These are phyloP conservation scores for Lactuca saligna DNA, from an alignment of 129 eudicot species.

Conservation along the genomic window DNA sequence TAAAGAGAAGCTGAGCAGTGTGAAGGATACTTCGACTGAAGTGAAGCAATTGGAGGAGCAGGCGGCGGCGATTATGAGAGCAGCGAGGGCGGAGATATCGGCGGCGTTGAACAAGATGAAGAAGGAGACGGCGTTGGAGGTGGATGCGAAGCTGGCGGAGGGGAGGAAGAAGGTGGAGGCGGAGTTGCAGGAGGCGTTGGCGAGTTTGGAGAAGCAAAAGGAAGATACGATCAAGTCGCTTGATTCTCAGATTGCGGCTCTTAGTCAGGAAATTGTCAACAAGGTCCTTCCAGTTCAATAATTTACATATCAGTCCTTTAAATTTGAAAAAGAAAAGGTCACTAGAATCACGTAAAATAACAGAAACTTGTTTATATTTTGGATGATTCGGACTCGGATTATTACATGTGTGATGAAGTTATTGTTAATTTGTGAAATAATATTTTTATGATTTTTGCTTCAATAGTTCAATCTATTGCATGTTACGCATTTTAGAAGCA, in stretches of 20 bases:
- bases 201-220: slow-evolving; percentile 70
- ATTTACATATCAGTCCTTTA: slow-evolving; percentile 18
- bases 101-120: slow-evolving; percentile 86
- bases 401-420: slow-evolving; percentile 19
- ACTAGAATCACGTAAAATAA: neutral
- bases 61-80: slow-evolving; percentile 88
- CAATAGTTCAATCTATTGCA: neutral
- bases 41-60: slow-evolving; percentile 86
- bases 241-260: slow-evolving; percentile 80
- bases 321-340: neutral
- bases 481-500: neutral
- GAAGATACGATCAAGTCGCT: slow-evolving; percentile 69
- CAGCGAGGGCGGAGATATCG: slow-evolving; percentile 90
- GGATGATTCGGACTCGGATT: slow-evolving; percentile 19
- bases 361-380: slow-evolving; percentile 20
- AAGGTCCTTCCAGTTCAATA: slow-evolving; percentile 74
- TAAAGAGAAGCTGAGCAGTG: slow-evolving; percentile 60
- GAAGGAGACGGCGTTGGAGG: slow-evolving; percentile 79
- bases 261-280: slow-evolving; percentile 91
- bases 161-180: slow-evolving; percentile 79
- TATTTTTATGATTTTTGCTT: slow-evolving; percentile 6
- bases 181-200: slow-evolving; percentile 79
- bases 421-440: slow-evolving; percentile 25
- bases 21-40: slow-evolving; percentile 74
- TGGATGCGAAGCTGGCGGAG: slow-evolving; percentile 72